Evolutionary conservation across 345 rosid species (phyloP).

Genomic region (Cardamine resedifolia): DNA sequence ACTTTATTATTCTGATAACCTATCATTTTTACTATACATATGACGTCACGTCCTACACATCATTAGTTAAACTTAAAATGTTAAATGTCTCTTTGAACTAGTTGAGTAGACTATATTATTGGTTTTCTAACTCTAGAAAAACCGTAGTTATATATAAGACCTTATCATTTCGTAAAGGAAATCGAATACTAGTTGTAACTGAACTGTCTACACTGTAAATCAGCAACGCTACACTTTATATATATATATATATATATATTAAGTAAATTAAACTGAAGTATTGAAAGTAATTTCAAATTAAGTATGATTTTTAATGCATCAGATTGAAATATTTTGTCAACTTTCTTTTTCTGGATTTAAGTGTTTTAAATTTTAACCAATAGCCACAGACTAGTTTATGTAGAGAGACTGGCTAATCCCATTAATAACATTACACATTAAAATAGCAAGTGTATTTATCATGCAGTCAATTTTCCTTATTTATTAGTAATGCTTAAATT

Average conservation of each 20-base stretch:
- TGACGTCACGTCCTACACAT: too few species aligned
- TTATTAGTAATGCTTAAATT: neutral
- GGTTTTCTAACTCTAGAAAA: too few species aligned
- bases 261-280: neutral
- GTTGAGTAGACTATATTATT: too few species aligned
- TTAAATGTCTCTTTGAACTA: too few species aligned
- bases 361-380: neutral
- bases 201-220: neutral
- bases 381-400: neutral
- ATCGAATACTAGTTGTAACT: neutral
- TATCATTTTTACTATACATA: too few species aligned
- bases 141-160: too few species aligned
- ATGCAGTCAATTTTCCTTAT: neutral
- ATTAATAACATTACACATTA: neutral
- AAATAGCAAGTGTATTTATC: slow-evolving; percentile 5
- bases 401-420: slow-evolving; percentile 11
- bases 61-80: too few species aligned
- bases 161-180: neutral
- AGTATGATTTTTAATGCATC: neutral
- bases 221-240: neutral
- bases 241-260: too few species aligned
- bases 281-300: neutral
- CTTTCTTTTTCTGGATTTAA: neutral
- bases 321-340: neutral
- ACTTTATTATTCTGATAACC: too few species aligned